Evolutionary conservation across 352 stramenopile genomes (phyloP), one percentile per base, ranked within the genome.

Genomic region (Pythium dissimile): DNA sequence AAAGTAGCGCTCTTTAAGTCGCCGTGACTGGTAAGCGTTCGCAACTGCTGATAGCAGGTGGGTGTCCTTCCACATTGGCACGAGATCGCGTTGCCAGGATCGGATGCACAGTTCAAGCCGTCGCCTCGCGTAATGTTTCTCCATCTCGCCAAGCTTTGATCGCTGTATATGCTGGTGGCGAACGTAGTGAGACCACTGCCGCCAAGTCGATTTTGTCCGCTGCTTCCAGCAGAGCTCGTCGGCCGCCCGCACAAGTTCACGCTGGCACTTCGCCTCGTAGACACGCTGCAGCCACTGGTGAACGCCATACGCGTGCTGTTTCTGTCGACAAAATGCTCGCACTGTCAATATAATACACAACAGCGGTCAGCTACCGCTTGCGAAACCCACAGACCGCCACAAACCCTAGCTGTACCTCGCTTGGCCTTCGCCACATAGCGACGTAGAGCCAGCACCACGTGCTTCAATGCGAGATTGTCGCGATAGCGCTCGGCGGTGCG

Each of bases 61-160:
- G 12, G 69, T 49, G 35, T 80, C 71, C 26, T 39, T 61, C 52
- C 67, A 55, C 26, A 67, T 44, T 9, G 68, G 68, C 3, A 71
- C 58, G 1, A 61, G 42, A 34, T 63, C 62, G 2, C 11, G 24
- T 3, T 15, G 42, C 71, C 67, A 80, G 2, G 35, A 52, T 1
- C 0, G 18, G 3, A 74, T 12, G 2, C 43, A 16, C 13, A 13
- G 12, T 1, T 8, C 30, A 7, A 54, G 27, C 32, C 43, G 34
- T 13, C 39, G 35, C 1, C 30, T 12, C 0, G 31, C 1, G 21
- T 64, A 62, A 12, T 65, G 32, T 9, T 20, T 1, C 11, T 73
- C 56, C 63, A 78, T 75, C 12, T 47, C 4, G 12, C 24, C 8
- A 4, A 59, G 31, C 9, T 48, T 45, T 5, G 13, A 3, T 16